A percentile compares a stretch with the other conserved stretches of the same genome.
Evolutionary conservation across 2,329 filamentous ascomycete species (phyloP).

Genomic region (Huntiella moniliformis): DNA sequence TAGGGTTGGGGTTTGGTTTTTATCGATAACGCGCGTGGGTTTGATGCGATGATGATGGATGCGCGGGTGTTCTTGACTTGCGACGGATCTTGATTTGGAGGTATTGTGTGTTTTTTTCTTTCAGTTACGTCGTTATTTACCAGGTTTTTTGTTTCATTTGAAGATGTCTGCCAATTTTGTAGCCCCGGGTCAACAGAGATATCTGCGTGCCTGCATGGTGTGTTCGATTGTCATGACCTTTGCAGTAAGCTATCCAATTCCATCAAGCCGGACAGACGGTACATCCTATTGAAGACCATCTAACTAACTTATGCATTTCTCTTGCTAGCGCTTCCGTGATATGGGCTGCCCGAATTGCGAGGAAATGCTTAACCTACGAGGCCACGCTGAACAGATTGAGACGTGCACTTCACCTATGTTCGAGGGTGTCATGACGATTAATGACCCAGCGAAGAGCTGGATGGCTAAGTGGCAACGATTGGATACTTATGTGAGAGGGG

Average conservation of each 20-base stretch:
- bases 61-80: neutral
- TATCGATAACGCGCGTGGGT: too few species aligned
- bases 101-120: neutral
- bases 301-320: constrained; percentile 3
- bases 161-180: constrained; percentile 30
- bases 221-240: constrained; percentile 85
- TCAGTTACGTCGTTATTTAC: neutral
- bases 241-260: constrained; percentile 39
- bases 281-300: neutral
- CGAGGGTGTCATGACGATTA: constrained; percentile 74
- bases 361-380: constrained; percentile 65
- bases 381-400: constrained; percentile 62
- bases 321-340: constrained; percentile 56
- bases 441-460: constrained; percentile 73
- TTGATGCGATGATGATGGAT: too few species aligned
- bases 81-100: neutral
- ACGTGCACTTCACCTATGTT: constrained; percentile 94
- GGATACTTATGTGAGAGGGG: constrained; percentile 69
- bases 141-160: neutral
- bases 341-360: constrained; percentile 96
- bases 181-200: constrained; percentile 56
- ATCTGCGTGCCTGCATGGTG: constrained; percentile 93
- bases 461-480: constrained; percentile 92
- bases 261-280: too few species aligned
- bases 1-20: too few species aligned